Base-by-base conservation (phyloP, 345 rosid genomes). In the Punica granatum region DNA sequence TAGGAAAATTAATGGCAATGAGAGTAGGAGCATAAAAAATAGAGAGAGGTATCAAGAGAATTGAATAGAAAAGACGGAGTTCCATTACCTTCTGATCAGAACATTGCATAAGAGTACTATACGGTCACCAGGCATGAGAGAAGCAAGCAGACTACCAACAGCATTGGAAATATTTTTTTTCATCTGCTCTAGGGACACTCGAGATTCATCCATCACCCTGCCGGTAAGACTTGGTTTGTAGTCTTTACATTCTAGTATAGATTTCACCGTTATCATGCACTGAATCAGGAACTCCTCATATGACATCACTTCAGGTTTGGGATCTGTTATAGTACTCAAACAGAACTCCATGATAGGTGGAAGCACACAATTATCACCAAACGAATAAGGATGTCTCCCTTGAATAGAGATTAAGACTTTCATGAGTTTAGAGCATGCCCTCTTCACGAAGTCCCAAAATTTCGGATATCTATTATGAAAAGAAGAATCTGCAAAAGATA, bases 181-280 rank as follows among this genome's bases (percentile, higher is more conserved):
- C 87, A 78, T 73, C 85, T 94, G 85, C 78, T 89, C 99, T 39
- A 77, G 62, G 19, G 99, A 82, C 69, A 79, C 81, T 51, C 79
- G 85, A 70, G 74, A 87, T 76, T 86, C 99, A 83, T 89, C 92
- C 81, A 91, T 81, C 72, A 91, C 99, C 43, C 96, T 90, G 72
- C 98, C 99, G 43, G 86, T 86, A 69, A 82, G 81, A 77, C 78
- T 85, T 62, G 84, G 92, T 79, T 89, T 94, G 80, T 94, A 94
- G 76, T 94, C 98, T 78, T 86, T 89, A 82, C 99, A 94, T 74
- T 94, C 99, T 70, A 91, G 76, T 30, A 94, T 73, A 78, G 86
- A 68, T 77, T 94, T 94, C 73, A 83, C 97, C 90, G 91, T 78
- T 70, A 94, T 92, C 99, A 94, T 94, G 78, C 99, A 94, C 77